These are phyloP conservation scores for Dunaliella sp. DNA, from an alignment of 139 green algal species.

Conservation along the genomic window DNA sequence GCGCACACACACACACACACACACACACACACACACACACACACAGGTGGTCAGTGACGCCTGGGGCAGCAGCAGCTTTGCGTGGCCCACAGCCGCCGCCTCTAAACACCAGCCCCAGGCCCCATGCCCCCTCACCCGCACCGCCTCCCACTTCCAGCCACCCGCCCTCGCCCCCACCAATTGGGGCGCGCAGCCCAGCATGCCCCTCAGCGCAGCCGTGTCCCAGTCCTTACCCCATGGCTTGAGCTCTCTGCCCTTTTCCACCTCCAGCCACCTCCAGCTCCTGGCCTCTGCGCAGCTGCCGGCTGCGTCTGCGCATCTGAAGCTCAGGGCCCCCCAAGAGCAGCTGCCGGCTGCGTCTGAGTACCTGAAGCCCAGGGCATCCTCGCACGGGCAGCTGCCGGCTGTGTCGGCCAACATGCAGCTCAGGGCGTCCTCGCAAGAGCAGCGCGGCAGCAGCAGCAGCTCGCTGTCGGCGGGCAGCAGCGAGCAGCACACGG, in stretches of 20 bases:
- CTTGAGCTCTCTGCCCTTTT: not conserved
- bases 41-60: not conserved
- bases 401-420: not conserved
- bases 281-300: not conserved
- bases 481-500: too few species aligned
- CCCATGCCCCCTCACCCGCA: not conserved
- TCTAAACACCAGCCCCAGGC: too few species aligned
- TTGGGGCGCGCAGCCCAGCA: not conserved
- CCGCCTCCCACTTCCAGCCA: too few species aligned
- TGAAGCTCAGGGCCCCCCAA: not conserved
- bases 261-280: not conserved
- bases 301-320: not conserved
- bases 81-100: not conserved
- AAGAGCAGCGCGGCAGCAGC: too few species aligned
- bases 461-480: too few species aligned
- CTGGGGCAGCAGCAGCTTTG: not conserved
- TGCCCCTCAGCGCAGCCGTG: not conserved
- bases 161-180: too few species aligned
- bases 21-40: not conserved
- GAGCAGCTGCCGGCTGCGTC: not conserved
- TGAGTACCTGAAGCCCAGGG: not conserved
- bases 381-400: not conserved
- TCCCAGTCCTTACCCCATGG: not conserved
- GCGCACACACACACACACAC: constrained; percentile 14
- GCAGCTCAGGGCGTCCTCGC: too few species aligned